Evolutionary conservation across 1,284 basidiomycete species (phyloP), one percentile per base, ranked within the genome.

Genomic region (Blastosporella zonata): DNA sequence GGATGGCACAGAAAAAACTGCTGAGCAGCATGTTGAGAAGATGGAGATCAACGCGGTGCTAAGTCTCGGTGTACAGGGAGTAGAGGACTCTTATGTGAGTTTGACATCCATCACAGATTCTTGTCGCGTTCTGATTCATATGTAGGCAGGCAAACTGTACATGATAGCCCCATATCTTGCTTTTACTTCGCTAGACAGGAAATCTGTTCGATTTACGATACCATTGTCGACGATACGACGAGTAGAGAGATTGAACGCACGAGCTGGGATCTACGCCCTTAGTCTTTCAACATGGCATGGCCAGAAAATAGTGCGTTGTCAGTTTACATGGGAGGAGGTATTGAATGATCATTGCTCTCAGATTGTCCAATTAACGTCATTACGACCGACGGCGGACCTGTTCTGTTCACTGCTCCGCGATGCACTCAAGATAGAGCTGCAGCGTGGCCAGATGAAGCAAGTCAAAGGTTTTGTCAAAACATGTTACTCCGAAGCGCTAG

Each of bases 271-370:
- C 23, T 98, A 98, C 64, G 96, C 96, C 4, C 79, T 99, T 34
- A 93, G 92, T 59, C 73, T 99, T 22, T 82, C 87, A n/a, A 84
- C 93, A 47, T 99, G 95, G 93, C 93, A 98, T 66, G 89, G 91
- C 38, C 85, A 92, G 78, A 91, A 97, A 74, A 90, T 97, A 60
- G 93, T 95, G 55, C 57, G 90, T 79, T 17, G 12, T 21, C 35
- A 39, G 40, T 27, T 27, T 46, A 3, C 43, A 3, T 7, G 4
- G 2, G 31, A 2, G 13, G 33, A 27, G 29, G 47, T 36, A 17
- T 35, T 59, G 59, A 48, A 49, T 52, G 12, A 36, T 35, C 2
- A 43, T 20, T 34, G 2, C 21, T 49, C 22, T 13, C 49, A 97
- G 94, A 89, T 97, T 56, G 81, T 99, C 1, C 96, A 99, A 72